These are phyloP conservation scores for Vicia villosa DNA, from an alignment of 306 rosid genomes.

Conservation along the genomic window DNA sequence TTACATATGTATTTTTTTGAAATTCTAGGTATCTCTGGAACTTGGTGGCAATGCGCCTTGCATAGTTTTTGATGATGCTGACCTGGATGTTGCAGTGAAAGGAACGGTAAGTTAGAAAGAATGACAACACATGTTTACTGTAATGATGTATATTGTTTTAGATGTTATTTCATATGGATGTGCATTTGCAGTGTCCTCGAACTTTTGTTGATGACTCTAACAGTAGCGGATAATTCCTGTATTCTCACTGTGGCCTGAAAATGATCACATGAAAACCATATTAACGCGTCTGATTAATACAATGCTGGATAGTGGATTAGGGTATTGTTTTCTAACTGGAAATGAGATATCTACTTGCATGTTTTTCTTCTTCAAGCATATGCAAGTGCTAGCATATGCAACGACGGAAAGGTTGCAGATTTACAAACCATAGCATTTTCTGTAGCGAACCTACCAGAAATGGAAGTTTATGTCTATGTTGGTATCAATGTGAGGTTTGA, in stretches of 20 bases:
- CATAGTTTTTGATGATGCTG: constrained; percentile 96
- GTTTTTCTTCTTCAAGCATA: constrained; percentile 1
- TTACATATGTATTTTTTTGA: background rate
- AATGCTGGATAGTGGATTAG: constrained; percentile 9
- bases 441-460: constrained; percentile 12
- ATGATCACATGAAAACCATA: background rate
- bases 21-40: constrained; percentile 85
- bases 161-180: constrained; percentile 4
- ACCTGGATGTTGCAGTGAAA: constrained; percentile 88
- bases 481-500: background rate
- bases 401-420: background rate
- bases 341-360: constrained; percentile 11
- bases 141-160: constrained; percentile 28
- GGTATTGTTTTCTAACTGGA: background rate
- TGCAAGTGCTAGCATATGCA: background rate
- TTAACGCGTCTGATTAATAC: constrained; percentile 8
- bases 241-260: constrained; percentile 11
- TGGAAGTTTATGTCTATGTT: background rate
- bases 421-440: background rate
- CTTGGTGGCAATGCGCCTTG: constrained; percentile 99
- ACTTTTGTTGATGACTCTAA: constrained; percentile 7
- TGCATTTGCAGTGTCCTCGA: background rate
- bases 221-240: constrained; percentile 3
- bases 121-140: constrained; percentile 26
- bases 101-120: constrained; percentile 78